phyloP scores from a whole-genome alignment of 805 yeast genomes.

The Vanderwaltozyma tropicalis region DNA sequence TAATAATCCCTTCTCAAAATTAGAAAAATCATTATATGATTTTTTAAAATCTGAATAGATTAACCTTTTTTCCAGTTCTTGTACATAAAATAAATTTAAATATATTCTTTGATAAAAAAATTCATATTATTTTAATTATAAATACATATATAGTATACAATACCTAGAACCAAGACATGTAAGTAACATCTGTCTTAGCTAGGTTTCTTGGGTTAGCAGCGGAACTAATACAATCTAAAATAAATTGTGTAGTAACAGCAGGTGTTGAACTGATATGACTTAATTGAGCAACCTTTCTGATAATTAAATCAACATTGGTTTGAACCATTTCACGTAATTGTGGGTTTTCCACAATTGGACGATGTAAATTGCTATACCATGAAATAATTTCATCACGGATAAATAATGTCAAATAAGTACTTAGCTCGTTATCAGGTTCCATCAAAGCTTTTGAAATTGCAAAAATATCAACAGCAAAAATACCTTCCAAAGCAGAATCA shows the following conservation, averaged over 20 bases:
- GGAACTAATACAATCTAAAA: conserved; percentile 80
- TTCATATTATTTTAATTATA: too few relatives aligned
- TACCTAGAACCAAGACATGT: conserved; percentile 85
- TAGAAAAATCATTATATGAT: conserved; percentile 13
- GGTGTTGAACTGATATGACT: conserved; percentile 49
- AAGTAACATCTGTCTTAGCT: conserved; percentile 82
- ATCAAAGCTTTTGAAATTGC: conserved; percentile 79
- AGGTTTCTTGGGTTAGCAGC: conserved; percentile 92
- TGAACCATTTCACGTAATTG: conserved; percentile 80
- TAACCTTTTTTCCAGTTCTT: background rate
- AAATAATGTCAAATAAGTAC: conserved; percentile 82
- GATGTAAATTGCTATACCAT: conserved; percentile 85
- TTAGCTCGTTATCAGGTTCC: conserved; percentile 87
- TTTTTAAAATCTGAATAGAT: conserved; percentile 1
- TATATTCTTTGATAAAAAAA: too few relatives aligned
- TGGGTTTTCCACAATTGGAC: conserved; percentile 72
- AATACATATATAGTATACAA: background rate
- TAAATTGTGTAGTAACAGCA: conserved; percentile 72
- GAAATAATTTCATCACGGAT: conserved; percentile 92
- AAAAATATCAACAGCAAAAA: conserved; percentile 74
- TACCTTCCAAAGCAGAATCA: conserved; percentile 86
- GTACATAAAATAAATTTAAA: background rate
- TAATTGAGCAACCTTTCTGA: conserved; percentile 67
- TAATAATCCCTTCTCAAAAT: conserved; percentile 7
- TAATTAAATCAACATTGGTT: conserved; percentile 75